Conservation (phyloP, 345 rosid genomes). For the Aquilaria yunnanensis region DNA sequence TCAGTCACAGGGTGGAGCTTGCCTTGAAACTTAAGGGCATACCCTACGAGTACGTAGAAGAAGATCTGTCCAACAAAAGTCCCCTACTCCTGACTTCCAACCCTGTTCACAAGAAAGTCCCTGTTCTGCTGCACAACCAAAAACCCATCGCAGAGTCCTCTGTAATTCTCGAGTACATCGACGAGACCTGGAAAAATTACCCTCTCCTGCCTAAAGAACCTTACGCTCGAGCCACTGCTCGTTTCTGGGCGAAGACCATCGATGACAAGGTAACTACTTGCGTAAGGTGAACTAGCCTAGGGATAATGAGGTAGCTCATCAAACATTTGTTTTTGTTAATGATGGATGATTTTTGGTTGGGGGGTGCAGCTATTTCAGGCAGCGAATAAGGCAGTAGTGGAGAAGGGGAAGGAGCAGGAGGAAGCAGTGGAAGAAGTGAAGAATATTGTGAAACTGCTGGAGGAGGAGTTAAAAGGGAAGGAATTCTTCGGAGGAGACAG, state of each 20-base stretch:
- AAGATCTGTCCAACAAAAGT: no score
- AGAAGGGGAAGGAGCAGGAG: conserved; percentile 8
- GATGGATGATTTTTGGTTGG: not conserved
- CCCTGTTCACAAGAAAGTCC: no score
- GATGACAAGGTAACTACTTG: conserved; percentile 1
- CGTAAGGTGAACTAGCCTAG: not conserved
- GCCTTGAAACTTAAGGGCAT: no score
- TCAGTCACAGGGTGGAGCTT: no score
- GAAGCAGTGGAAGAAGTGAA: conserved; percentile 14
- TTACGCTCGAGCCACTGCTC: not conserved
- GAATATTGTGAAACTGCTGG: conserved; percentile 15
- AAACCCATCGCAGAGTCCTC: no score
- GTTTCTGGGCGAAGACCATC: conserved; percentile 1
- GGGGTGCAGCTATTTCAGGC: not conserved
- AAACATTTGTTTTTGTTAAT: not conserved
- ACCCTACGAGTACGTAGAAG: no score
- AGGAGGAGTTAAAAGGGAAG: conserved; percentile 17
- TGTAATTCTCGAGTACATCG: no score
- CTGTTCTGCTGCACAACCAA: no score
- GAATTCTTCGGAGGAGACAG: conserved; percentile 16
- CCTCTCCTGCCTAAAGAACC: not conserved
- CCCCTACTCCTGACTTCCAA: no score
- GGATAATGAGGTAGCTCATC: not conserved
- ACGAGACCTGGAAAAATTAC: not conserved
- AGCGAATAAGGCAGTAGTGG: not conserved